Evolutionary conservation across 176 grass and related monocot genomes (phyloP).

Genomic region (Carex kokanica): DNA sequence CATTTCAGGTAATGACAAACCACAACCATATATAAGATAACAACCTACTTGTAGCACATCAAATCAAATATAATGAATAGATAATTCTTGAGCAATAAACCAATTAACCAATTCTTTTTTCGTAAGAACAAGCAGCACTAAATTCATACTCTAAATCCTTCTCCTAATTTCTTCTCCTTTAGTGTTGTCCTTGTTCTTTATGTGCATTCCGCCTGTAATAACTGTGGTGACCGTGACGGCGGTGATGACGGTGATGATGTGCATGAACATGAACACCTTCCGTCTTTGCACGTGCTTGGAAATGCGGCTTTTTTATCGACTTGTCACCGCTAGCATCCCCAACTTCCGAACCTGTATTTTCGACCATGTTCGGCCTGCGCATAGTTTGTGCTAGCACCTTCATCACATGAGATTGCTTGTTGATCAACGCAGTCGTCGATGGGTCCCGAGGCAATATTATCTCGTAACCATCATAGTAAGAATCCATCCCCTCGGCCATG

Average conservation of each 20-base stretch:
- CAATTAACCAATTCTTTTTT: neutral
- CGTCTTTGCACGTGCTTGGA: neutral
- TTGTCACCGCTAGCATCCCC: neutral
- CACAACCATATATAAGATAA: neutral
- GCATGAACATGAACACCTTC: neutral
- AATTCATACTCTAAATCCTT: neutral
- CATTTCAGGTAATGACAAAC: neutral
- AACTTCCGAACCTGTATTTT: neutral
- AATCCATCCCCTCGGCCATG: constrained; percentile 47
- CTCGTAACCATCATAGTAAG: constrained; percentile 48
- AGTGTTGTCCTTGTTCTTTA: constrained; percentile 2
- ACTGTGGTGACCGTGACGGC: neutral
- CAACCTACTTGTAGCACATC: neutral
- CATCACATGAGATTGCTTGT: constrained; percentile 40
- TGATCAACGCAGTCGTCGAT: constrained; percentile 24
- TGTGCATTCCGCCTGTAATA: neutral
- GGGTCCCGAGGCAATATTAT: constrained; percentile 39
- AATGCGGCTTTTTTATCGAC: neutral
- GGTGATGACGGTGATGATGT: neutral
- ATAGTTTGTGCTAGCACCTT: constrained; percentile 24
- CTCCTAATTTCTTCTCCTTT: neutral
- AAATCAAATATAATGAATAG: neutral
- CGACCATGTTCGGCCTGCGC: neutral
- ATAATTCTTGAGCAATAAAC: neutral
- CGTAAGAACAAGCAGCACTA: neutral